Evolutionary conservation across 2,329 filamentous ascomycete species (phyloP).

Genomic region (Sporothrix sp.): DNA sequence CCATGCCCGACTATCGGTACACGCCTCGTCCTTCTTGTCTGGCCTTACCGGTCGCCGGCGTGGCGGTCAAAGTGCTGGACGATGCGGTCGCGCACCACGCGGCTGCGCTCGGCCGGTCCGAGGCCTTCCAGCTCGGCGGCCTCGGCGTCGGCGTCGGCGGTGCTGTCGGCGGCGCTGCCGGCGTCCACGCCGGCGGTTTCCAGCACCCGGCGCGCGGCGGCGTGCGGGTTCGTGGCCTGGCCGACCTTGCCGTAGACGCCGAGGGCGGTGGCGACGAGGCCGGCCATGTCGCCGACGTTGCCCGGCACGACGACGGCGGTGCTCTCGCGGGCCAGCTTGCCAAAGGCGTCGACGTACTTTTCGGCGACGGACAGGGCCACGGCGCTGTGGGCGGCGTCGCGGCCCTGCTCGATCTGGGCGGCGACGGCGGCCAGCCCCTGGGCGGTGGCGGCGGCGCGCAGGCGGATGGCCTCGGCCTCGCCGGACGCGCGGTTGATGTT

Average conservation of each 20-base stretch:
- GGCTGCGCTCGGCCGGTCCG: constrained; percentile 7
- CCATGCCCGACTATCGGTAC: no score
- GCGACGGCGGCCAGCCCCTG: constrained; percentile 81
- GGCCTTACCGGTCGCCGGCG: constrained; percentile 15
- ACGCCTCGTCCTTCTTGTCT: no score
- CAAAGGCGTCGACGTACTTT: constrained; percentile 93
- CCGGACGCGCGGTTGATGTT: constrained; percentile 87
- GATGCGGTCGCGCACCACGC: constrained; percentile 20
- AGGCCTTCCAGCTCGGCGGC: constrained; percentile 10
- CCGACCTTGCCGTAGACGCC: constrained; percentile 92
- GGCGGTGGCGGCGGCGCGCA: constrained; percentile 81
- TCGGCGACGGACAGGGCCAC: constrained; percentile 85
- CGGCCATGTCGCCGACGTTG: constrained; percentile 90
- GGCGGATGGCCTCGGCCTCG: constrained; percentile 83
- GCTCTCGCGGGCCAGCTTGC: constrained; percentile 84
- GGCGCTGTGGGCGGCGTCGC: constrained; percentile 68
- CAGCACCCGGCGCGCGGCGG: constrained; percentile 46
- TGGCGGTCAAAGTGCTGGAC: constrained; percentile 23
- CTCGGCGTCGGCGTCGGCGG: constrained; percentile 9
- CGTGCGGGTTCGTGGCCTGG: constrained; percentile 62
- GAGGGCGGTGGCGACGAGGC: constrained; percentile 95
- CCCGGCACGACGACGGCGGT: constrained; percentile 93
- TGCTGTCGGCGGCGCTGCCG: constrained; percentile 9
- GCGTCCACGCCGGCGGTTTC: constrained; percentile 23
- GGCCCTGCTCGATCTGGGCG: constrained; percentile 60